Base-by-base conservation (phyloP, 768 basidiomycete genomes). In the Royoungia palumana region DNA sequence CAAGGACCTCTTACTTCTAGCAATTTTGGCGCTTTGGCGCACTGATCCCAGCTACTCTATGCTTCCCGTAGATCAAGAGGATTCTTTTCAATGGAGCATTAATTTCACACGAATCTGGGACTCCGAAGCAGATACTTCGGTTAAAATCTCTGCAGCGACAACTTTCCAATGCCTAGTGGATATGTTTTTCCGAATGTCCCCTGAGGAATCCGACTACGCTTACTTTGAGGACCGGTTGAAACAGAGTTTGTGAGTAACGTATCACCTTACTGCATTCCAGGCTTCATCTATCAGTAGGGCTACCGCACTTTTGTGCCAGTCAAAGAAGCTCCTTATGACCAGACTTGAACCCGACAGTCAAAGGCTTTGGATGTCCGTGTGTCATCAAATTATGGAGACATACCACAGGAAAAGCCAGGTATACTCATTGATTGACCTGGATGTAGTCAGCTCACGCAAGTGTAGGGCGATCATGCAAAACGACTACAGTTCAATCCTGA, bases 21-120 rank as follows among this genome's bases (percentile, higher is more conserved):
- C 78, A 5, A 75, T 89, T n/a, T 68, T 89, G 9, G 75, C 85
- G 0, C 69, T 91, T 25, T 90, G 83, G 83, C 77, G 87, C 17
- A 62, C 74, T 2, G 74, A 77, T 39, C 72, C 77, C 0, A 53
- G 68, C 21, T 87, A 86, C 68, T 80, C 78, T 50, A 67, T 81
- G 46, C 70, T 73, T 22, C 74, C 72, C 7, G 62, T 78, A 27
- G 67, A 66, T 1, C 57, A 70, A 2, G 62, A 66, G 3, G 73
- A 78, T 10, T 64, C 76, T 20, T 66, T 73, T 0, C 62, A 70
- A 27, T 84, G 80, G 81, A 62, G 76, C 20, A 64, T 72, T 20
- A 64, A 72, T 32, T 69, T 72, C 16, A 69, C 79, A 24, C 75
- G 76, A 50, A 56, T 87, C 5, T 87, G 83, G 80, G 80, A 79